Evolutionary conservation across 2,329 filamentous ascomycete species (phyloP).

Genomic region (Thermothelomyces thermophilus): DNA sequence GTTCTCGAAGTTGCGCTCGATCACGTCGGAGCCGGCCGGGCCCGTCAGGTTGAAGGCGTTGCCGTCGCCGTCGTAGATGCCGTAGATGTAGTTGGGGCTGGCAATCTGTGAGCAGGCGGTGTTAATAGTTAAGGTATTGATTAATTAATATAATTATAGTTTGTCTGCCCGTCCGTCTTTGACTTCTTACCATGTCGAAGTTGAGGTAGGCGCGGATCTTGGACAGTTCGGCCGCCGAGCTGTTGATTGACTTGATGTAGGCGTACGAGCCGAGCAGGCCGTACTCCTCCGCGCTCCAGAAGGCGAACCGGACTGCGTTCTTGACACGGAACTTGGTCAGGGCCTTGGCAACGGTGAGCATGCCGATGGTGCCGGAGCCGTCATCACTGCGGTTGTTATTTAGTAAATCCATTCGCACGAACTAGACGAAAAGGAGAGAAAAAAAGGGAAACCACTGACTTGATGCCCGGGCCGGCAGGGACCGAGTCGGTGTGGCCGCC

Average conservation of each 20-base stretch:
- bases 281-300: slow-evolving; percentile 52
- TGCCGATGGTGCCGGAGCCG: slow-evolving; percentile 24
- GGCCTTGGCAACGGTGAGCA: slow-evolving; percentile 23
- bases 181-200: slow-evolving; percentile 47
- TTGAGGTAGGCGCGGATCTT: slow-evolving; percentile 51
- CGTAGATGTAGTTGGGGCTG: slow-evolving; percentile 44
- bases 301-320: slow-evolving; percentile 51
- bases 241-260: slow-evolving; percentile 38
- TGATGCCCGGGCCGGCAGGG: slow-evolving; percentile 22
- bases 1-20: slow-evolving; percentile 51
- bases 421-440: no score
- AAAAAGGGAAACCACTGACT: slow-evolving; percentile 10
- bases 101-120: slow-evolving; percentile 28
- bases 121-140: no score
- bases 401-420: no score
- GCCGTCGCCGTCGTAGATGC: slow-evolving; percentile 55
- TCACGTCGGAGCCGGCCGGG: slow-evolving; percentile 48
- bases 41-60: slow-evolving; percentile 51
- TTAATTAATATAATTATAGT: no score
- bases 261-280: slow-evolving; percentile 54
- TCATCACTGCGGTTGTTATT: no score
- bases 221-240: slow-evolving; percentile 38
- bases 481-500: slow-evolving; percentile 25
- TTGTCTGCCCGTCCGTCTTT: no score
- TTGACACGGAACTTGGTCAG: slow-evolving; percentile 31